These are phyloP conservation scores for Naegleria lovaniensis DNA, from an alignment of 208 protist species.

Conservation along the genomic window DNA sequence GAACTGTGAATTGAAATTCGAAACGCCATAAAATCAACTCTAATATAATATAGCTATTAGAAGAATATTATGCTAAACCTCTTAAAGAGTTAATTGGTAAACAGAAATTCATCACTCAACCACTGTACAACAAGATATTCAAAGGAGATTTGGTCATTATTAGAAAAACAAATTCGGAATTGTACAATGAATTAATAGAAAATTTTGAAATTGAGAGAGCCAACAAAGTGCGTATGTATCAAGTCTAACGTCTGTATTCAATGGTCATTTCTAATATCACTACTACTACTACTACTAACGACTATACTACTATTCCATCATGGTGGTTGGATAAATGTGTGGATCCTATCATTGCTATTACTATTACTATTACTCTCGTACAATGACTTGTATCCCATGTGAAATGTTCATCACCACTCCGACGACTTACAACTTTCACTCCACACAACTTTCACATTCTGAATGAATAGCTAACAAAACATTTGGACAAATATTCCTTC, in stretches of 20 bases:
- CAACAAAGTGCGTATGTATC: not conserved
- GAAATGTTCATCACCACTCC: too few species aligned
- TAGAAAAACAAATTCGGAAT: not conserved
- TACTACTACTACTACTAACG: too few species aligned
- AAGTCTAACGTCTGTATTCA: too few species aligned
- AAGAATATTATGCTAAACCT: not conserved
- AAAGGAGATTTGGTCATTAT: not conserved
- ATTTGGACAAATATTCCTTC: not conserved
- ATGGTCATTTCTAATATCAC: too few species aligned
- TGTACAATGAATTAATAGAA: not conserved
- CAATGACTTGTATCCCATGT: too few species aligned
- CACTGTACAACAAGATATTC: not conserved
- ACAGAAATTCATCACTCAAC: not conserved
- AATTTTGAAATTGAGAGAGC: slow-evolving; percentile 4
- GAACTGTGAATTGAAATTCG: too few species aligned
- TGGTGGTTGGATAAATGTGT: too few species aligned
- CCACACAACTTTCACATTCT: not conserved
- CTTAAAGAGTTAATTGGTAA: not conserved
- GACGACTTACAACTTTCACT: too few species aligned
- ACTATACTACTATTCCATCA: too few species aligned
- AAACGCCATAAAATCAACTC: too few species aligned
- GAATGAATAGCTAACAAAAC: not conserved
- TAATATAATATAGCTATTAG: not conserved
- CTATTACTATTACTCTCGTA: too few species aligned
- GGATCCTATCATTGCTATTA: too few species aligned